Conservation (phyloP, 2,329 filamentous ascomycete genomes). For the Penicillium freii region DNA sequence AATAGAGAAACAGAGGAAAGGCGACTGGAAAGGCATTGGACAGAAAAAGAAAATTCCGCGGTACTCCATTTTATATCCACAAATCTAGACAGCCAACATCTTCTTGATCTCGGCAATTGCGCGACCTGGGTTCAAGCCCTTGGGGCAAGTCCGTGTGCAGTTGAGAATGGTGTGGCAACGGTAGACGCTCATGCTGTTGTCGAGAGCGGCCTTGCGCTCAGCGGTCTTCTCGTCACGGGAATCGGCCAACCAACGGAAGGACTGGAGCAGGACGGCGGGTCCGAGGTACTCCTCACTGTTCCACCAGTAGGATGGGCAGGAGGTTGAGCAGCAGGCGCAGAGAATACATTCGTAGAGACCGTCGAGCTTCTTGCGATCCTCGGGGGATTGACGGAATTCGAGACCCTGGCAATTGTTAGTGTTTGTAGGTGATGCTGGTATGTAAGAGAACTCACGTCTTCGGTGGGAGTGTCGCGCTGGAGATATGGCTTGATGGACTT, state of each 20-base stretch:
- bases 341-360: constrained; percentile 99
- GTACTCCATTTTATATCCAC: constrained; percentile 28
- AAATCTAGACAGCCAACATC: constrained; percentile 65
- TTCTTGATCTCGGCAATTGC: constrained; percentile 99
- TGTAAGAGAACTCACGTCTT: constrained; percentile 64
- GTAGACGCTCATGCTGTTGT: constrained; percentile 99
- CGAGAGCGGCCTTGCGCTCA: constrained; percentile 84
- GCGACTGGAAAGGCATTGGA: constrained; percentile 24
- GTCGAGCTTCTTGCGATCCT: constrained; percentile 93
- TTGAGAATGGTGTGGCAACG: constrained; percentile 99
- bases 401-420: constrained; percentile 62
- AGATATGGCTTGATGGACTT: constrained; percentile 99
- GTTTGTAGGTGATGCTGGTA: constrained; percentile 6
- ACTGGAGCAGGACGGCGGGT: constrained; percentile 93
- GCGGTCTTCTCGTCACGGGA: constrained; percentile 86
- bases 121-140: constrained; percentile 93
- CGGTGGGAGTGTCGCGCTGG: constrained; percentile 79
- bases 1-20: constrained; percentile 18
- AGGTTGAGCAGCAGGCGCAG: constrained; percentile 98
- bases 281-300: constrained; percentile 98
- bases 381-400: constrained; percentile 87
- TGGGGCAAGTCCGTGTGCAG: constrained; percentile 96
- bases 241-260: constrained; percentile 95
- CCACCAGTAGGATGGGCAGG: constrained; percentile 99
- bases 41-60: constrained; percentile 24